Percentiles rank a stretch among this genome's conserved stretches.
Conservation (phyloP, 352 stramenopile genomes). For the Phytophthora nicotianae region DNA sequence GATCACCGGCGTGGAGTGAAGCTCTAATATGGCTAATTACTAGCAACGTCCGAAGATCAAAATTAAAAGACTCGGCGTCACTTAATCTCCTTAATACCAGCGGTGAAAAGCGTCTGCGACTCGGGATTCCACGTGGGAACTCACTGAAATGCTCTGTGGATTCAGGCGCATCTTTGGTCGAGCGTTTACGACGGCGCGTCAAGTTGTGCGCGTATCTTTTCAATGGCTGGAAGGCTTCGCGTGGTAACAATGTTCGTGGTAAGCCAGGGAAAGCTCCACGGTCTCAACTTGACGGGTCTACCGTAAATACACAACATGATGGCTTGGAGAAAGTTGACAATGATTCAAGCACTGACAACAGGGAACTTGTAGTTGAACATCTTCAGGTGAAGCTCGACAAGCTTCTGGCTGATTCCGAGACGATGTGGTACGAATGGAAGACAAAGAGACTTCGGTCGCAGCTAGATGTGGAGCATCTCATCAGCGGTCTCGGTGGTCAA, state of each 20-base stretch:
- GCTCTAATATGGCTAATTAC: constrained; percentile 21
- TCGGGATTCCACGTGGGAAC: constrained; percentile 1
- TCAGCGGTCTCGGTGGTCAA: constrained; percentile 21
- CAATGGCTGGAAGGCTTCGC: constrained; percentile 28
- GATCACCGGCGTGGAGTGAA: background rate
- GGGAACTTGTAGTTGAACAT: constrained; percentile 6
- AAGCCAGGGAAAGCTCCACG: constrained; percentile 11
- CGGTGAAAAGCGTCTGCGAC: background rate
- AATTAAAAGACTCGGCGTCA: background rate
- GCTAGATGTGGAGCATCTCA: constrained; percentile 22
- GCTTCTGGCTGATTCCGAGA: constrained; percentile 29
- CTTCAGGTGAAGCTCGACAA: constrained; percentile 18
- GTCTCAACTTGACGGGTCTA: background rate
- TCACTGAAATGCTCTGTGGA: constrained; percentile 12
- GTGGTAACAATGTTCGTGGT: background rate
- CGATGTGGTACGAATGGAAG: constrained; percentile 60
- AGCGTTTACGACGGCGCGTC: constrained; percentile 32
- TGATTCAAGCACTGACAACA: constrained; percentile 1
- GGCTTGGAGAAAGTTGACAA: background rate
- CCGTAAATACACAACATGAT: background rate
- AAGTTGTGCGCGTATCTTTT: constrained; percentile 32
- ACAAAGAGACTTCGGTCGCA: constrained; percentile 29
- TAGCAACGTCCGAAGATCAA: background rate
- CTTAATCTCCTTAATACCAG: background rate
- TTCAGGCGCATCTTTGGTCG: constrained; percentile 17